phyloP scores from a whole-genome alignment of 805 yeast genomes.

The Metschnikowia henanensis region DNA sequence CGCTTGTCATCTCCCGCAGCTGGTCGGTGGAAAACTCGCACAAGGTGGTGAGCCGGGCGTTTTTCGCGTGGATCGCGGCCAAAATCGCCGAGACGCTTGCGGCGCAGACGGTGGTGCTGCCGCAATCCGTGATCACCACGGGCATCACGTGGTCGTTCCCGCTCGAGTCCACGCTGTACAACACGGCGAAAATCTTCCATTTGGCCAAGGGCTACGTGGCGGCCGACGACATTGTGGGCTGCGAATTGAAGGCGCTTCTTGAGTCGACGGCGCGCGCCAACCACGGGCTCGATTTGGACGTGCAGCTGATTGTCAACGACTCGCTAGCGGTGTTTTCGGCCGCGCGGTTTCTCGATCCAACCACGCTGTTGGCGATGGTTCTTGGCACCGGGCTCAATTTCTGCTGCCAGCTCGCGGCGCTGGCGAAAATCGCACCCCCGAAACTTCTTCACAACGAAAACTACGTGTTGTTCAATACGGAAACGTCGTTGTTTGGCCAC shows the following conservation, averaged over 20 bases:
- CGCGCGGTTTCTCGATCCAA: constrained; percentile 40
- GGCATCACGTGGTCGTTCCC: constrained; percentile 65
- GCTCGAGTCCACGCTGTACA: constrained; percentile 38
- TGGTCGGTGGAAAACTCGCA: constrained; percentile 40
- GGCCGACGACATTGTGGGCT: constrained; percentile 39
- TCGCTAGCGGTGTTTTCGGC: constrained; percentile 65
- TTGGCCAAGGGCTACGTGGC: constrained; percentile 65
- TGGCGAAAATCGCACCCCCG: constrained; percentile 15
- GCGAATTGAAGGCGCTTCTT: constrained; percentile 44
- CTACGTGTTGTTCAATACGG: constrained; percentile 46
- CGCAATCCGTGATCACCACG: constrained; percentile 25
- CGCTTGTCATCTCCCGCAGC: constrained; percentile 29
- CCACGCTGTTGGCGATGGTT: constrained; percentile 52
- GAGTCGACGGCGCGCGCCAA: constrained; percentile 28
- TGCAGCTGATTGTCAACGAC: constrained; percentile 57
- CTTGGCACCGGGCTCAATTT: constrained; percentile 70
- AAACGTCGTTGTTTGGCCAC: constrained; percentile 54
- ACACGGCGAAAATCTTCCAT: constrained; percentile 46
- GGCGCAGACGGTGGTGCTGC: constrained; percentile 19
- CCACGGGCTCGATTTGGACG: constrained; percentile 29
- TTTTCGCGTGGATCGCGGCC: constrained; percentile 41
- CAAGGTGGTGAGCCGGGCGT: constrained; percentile 36
- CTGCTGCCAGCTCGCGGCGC: constrained; percentile 39
- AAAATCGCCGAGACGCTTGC: constrained; percentile 31
- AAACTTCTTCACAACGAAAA: constrained; percentile 13